A percentile compares a stretch with the other conserved stretches of the same genome.
phyloP scores from a whole-genome alignment of 345 rosid species.

The Sonneratia caseolaris region DNA sequence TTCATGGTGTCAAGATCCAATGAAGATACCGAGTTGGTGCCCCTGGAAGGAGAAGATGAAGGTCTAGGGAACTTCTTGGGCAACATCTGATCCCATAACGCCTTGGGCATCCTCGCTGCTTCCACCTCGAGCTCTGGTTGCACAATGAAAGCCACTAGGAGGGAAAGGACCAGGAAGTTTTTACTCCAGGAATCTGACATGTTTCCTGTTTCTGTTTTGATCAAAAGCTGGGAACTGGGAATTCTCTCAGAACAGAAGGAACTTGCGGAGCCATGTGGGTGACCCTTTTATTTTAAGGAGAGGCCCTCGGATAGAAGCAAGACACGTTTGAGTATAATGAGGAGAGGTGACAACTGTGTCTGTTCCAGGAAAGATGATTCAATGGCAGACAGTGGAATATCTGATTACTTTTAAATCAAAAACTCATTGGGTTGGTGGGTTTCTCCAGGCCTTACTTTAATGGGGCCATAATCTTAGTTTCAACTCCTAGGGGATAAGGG shows the following conservation, averaged over 20 bases:
- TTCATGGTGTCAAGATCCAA: conserved; percentile 31
- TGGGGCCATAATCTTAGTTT: conserved; percentile 4
- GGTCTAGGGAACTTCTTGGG: conserved; percentile 77
- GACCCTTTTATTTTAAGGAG: conserved; percentile 5
- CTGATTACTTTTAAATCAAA: conserved; percentile 24
- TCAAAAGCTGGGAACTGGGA: too few relatives aligned
- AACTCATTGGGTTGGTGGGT: conserved; percentile 5
- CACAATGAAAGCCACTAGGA: conserved; percentile 27
- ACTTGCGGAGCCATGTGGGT: conserved; percentile 20
- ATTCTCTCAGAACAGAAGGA: conserved; percentile 4
- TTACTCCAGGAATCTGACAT: conserved; percentile 32
- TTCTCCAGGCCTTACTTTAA: not conserved
- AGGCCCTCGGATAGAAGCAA: conserved; percentile 21
- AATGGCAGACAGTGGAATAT: conserved; percentile 63
- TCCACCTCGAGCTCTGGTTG: conserved; percentile 29
- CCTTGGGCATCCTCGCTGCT: conserved; percentile 56
- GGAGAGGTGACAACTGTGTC: conserved; percentile 55
- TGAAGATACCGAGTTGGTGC: conserved; percentile 54
- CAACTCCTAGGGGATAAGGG: too few relatives aligned
- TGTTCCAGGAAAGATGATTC: conserved; percentile 53
- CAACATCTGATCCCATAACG: conserved; percentile 66
- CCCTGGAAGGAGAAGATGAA: conserved; percentile 78
- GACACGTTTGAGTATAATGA: conserved; percentile 24
- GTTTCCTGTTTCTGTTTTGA: not conserved
- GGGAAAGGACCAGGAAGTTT: conserved; percentile 20